These are phyloP conservation scores for Diaporthe citri DNA, from an alignment of 2,329 filamentous ascomycete species.

Conservation along the genomic window DNA sequence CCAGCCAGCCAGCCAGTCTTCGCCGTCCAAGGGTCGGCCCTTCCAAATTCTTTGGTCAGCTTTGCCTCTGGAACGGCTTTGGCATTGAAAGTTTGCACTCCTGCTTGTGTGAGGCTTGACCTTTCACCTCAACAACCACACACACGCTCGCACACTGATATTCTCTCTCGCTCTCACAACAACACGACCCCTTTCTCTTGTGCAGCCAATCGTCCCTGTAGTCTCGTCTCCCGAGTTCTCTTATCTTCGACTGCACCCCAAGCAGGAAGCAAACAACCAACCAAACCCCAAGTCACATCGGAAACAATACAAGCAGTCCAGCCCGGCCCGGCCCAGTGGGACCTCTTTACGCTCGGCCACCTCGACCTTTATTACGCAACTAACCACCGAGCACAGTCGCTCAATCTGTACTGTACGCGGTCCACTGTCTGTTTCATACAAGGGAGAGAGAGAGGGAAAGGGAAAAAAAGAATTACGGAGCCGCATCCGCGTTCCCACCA, in stretches of 20 bases:
- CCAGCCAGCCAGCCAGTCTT: background rate
- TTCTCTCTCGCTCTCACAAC: background rate
- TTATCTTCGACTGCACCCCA: background rate
- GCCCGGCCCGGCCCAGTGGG: slow-evolving; percentile 7
- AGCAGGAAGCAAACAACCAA: background rate
- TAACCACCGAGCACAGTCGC: background rate
- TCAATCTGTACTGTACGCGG: slow-evolving; percentile 20
- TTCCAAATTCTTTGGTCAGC: slow-evolving; percentile 28
- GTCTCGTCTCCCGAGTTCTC: background rate
- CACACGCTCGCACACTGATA: background rate
- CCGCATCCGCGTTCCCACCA: slow-evolving; percentile 15
- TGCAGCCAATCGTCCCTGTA: background rate
- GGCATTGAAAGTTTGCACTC: slow-evolving; percentile 27
- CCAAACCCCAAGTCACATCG: background rate
- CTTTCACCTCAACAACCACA: slow-evolving; percentile 20
- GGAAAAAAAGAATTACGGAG: slow-evolving; percentile 1
- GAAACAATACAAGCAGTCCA: slow-evolving; percentile 12
- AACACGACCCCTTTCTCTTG: background rate
- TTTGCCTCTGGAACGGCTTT: slow-evolving; percentile 26
- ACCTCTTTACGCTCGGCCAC: slow-evolving; percentile 17
- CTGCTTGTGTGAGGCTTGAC: slow-evolving; percentile 12
- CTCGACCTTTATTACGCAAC: slow-evolving; percentile 20
- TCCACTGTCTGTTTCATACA: slow-evolving; percentile 15
- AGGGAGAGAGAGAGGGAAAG: background rate
- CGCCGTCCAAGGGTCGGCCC: slow-evolving; percentile 3